Evolutionary conservation across 164 flowering plant species (phyloP).

Genomic region (Platanus orientalis): DNA sequence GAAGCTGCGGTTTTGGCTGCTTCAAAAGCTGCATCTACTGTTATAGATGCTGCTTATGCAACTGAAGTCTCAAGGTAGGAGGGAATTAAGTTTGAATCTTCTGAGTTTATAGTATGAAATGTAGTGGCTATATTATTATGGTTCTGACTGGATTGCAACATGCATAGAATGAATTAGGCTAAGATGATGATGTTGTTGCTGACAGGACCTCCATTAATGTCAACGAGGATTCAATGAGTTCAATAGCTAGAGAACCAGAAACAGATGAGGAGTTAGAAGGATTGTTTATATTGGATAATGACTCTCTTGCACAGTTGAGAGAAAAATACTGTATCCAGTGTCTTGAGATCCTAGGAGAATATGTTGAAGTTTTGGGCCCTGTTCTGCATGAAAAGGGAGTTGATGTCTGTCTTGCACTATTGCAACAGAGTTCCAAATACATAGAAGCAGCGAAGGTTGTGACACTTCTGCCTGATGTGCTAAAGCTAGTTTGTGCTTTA

Average conservation of each 20-base stretch:
- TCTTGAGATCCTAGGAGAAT: constrained; percentile 83
- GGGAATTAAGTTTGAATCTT: not conserved
- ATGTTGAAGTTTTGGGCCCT: constrained; percentile 96
- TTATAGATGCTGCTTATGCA: constrained; percentile 84
- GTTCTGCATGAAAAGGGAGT: constrained; percentile 96
- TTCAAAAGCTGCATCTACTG: constrained; percentile 80
- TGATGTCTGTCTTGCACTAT: constrained; percentile 81
- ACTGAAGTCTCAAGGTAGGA: constrained; percentile 73
- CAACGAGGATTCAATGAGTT: constrained; percentile 28
- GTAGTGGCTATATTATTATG: constrained; percentile 1
- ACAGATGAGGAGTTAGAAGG: constrained; percentile 62
- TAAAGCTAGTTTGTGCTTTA: constrained; percentile 87
- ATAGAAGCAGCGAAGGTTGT: constrained; percentile 40
- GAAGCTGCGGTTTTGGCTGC: constrained; percentile 90
- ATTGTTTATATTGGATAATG: constrained; percentile 48
- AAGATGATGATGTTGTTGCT: constrained; percentile 10
- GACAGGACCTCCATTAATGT: constrained; percentile 39
- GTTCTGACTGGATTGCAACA: no score
- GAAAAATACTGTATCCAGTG: constrained; percentile 91
- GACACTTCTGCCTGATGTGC: constrained; percentile 64
- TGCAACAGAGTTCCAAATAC: constrained; percentile 48
- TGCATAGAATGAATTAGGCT: no score
- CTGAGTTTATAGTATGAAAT: not conserved
- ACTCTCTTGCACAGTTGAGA: constrained; percentile 61
- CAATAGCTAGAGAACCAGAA: constrained; percentile 35